These are phyloP conservation scores for Allium sativum DNA, from an alignment of 106 monocot species.

Conservation along the genomic window DNA sequence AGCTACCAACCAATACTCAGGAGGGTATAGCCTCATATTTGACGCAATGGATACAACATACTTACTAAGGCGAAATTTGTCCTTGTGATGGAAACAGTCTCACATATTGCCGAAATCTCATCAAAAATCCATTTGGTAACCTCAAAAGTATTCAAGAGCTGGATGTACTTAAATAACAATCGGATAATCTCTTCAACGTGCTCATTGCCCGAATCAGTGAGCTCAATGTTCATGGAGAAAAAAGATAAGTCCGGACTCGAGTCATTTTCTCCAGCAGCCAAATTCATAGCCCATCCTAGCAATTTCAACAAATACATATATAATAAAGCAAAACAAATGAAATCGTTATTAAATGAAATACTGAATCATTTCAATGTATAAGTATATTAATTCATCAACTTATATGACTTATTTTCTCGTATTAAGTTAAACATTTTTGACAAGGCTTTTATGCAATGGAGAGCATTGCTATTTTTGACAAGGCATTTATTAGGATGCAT, in stretches of 20 bases:
- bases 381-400: too few species aligned
- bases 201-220: constrained; percentile 81
- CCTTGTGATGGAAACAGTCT: constrained; percentile 82
- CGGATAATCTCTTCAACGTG: constrained; percentile 87
- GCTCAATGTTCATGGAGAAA: constrained; percentile 66
- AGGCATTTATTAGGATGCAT: too few species aligned
- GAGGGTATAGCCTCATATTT: constrained; percentile 88
- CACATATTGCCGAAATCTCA: constrained; percentile 85
- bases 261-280: constrained; percentile 78
- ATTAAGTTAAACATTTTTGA: too few species aligned
- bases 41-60: constrained; percentile 61
- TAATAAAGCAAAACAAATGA: too few species aligned
- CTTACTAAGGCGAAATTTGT: constrained; percentile 57
- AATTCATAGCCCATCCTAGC: constrained; percentile 92
- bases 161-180: constrained; percentile 76
- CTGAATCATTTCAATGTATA: too few species aligned
- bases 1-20: constrained; percentile 83
- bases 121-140: constrained; percentile 79
- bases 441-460: too few species aligned
- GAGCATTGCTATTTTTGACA: too few species aligned
- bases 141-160: constrained; percentile 52
- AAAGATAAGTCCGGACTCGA: constrained; percentile 69
- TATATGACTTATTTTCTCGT: too few species aligned
- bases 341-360: too few species aligned
- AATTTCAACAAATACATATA: too few species aligned